These are phyloP conservation scores for Phytopythium helicoides DNA, from an alignment of 352 stramenopile species.

Conservation along the genomic window DNA sequence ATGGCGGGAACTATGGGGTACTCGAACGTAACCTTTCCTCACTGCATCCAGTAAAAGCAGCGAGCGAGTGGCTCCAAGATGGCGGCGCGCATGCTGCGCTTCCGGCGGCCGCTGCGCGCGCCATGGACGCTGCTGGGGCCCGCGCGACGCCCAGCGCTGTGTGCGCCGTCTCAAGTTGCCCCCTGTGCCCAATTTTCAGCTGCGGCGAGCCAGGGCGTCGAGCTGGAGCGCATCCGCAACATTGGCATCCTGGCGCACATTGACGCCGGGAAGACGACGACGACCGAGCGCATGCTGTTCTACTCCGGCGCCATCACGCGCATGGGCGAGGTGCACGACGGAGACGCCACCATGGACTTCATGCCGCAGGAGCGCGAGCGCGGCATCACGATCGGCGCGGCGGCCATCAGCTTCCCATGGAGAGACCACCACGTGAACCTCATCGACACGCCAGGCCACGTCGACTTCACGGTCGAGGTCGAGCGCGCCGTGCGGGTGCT, in stretches of 20 bases:
- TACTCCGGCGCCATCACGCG: conserved; percentile 87
- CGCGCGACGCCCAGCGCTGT: too few species aligned
- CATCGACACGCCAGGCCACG: conserved; percentile 97
- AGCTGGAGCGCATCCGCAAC: conserved; percentile 82
- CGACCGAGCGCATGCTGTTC: conserved; percentile 98
- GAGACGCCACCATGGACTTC: conserved; percentile 82
- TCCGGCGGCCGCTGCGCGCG: too few species aligned
- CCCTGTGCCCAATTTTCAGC: too few species aligned
- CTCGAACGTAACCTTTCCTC: too few species aligned
- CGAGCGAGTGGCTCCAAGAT: too few species aligned
- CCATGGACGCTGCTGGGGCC: too few species aligned
- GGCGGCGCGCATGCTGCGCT: background rate
- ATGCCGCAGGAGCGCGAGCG: conserved; percentile 94
- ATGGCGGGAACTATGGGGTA: too few species aligned
- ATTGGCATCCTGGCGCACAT: conserved; percentile 99
- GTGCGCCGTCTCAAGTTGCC: too few species aligned
- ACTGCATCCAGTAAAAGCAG: too few species aligned
- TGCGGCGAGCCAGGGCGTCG: background rate
- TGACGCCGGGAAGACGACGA: conserved; percentile 98
- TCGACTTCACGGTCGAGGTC: conserved; percentile 99
- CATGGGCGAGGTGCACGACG: conserved; percentile 79
- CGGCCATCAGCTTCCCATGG: conserved; percentile 96
- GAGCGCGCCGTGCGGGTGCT: conserved; percentile 96
- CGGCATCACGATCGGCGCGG: conserved; percentile 98
- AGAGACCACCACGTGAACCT: conserved; percentile 95